These are phyloP conservation scores for Euphorbia lathyris DNA, from an alignment of 345 rosid species.

Conservation along the genomic window DNA sequence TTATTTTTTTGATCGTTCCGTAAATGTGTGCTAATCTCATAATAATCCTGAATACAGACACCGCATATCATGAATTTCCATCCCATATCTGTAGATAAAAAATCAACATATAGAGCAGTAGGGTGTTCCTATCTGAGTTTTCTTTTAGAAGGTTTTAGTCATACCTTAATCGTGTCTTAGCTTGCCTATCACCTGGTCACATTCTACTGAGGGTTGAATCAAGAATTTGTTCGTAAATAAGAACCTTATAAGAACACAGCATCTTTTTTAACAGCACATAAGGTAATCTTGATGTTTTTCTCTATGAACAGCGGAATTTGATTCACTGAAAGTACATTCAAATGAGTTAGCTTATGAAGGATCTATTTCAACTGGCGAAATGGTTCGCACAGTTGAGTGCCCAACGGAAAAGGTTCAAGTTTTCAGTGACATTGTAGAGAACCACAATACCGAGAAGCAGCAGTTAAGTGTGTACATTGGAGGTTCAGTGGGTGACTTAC, in stretches of 20 bases:
- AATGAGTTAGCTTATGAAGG: constrained; percentile 16
- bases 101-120: neutral
- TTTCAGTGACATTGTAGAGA: neutral
- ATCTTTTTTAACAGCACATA: too few relatives aligned
- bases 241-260: neutral
- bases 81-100: neutral
- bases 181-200: neutral
- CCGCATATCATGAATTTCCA: neutral
- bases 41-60: too few relatives aligned
- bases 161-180: neutral
- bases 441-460: neutral
- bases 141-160: too few relatives aligned
- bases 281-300: neutral
- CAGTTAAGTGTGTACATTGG: constrained; percentile 16
- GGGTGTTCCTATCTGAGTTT: neutral
- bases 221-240: neutral
- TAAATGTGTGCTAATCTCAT: neutral
- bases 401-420: constrained; percentile 11
- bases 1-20: neutral
- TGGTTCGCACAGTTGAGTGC: constrained; percentile 5
- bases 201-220: neutral
- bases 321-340: constrained; percentile 18
- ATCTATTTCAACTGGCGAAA: constrained; percentile 18
- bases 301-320: constrained; percentile 3
- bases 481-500: constrained; percentile 15